Evolutionary conservation across 2,329 filamentous ascomycete species (phyloP).

Genomic region (Thielaviopsis musarum): DNA sequence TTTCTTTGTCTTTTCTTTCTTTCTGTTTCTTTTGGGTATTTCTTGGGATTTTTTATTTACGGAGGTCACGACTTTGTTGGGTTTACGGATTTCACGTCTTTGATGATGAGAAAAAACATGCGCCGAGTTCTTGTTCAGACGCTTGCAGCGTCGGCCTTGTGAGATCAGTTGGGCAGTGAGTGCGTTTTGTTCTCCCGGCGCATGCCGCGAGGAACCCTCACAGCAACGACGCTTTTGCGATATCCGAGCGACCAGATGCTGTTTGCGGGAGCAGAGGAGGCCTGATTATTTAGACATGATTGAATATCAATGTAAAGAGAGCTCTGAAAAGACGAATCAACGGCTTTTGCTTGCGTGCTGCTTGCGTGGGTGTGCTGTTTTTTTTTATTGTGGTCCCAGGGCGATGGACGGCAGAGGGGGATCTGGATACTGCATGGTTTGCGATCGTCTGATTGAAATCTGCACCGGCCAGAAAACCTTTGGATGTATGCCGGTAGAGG

Average conservation of each 20-base stretch:
- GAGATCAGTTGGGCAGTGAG: too few relatives aligned
- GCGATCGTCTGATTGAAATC: not conserved
- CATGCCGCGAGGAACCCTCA: too few relatives aligned
- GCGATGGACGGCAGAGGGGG: not conserved
- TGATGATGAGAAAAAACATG: too few relatives aligned
- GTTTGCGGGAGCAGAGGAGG: not conserved
- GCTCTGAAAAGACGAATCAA: slow-evolving; percentile 4
- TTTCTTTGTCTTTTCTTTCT: not conserved
- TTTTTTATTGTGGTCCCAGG: too few relatives aligned
- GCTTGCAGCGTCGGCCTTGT: too few relatives aligned
- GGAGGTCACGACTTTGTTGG: not conserved
- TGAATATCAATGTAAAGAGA: slow-evolving; percentile 12
- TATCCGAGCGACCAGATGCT: not conserved
- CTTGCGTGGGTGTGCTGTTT: too few relatives aligned
- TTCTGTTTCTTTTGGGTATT: not conserved
- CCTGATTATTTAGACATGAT: slow-evolving; percentile 2
- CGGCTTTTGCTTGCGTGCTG: too few relatives aligned
- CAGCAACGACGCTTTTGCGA: too few relatives aligned
- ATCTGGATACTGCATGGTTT: not conserved
- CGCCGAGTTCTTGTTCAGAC: too few relatives aligned
- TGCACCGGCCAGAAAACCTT: too few relatives aligned
- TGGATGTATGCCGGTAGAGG: not conserved
- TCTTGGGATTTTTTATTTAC: not conserved
- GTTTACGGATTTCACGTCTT: too few relatives aligned
- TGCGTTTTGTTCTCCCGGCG: too few relatives aligned